Evolutionary conservation across 2,329 filamentous ascomycete genomes (phyloP).

Genomic region (Pseudopyricularia cyperi): DNA sequence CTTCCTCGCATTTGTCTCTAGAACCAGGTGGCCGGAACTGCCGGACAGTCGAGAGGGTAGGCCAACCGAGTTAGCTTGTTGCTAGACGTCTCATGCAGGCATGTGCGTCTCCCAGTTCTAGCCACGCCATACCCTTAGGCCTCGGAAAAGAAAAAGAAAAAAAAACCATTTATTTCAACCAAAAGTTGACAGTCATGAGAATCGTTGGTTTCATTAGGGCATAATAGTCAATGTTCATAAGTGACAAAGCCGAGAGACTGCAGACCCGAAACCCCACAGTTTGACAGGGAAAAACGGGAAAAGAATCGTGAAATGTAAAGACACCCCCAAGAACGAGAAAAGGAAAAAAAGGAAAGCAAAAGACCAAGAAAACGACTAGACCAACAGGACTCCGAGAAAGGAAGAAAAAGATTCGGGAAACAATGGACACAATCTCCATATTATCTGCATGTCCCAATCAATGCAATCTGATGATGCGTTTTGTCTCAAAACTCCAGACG

Average conservation of each 20-base stretch:
- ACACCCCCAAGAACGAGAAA: constrained; percentile 1
- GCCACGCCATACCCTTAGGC: too few species aligned
- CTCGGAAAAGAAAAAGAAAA: background rate
- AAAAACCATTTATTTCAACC: background rate
- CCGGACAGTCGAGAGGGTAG: too few species aligned
- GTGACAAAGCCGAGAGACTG: background rate
- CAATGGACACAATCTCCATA: background rate
- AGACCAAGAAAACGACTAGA: background rate
- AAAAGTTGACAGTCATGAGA: background rate
- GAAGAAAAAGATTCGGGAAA: background rate
- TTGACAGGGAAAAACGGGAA: background rate
- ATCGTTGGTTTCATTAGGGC: constrained; percentile 2
- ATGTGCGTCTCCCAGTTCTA: too few species aligned
- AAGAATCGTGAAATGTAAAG: background rate
- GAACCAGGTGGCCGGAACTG: too few species aligned
- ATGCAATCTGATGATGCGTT: constrained; percentile 1
- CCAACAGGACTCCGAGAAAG: constrained; percentile 8
- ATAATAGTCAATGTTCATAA: constrained; percentile 2
- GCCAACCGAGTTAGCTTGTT: too few species aligned
- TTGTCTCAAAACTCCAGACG: background rate
- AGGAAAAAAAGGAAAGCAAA: background rate
- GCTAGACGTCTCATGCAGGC: too few species aligned
- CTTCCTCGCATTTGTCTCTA: too few species aligned
- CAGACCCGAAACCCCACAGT: background rate
- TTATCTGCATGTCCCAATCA: background rate